phyloP scores from a whole-genome alignment of 2,329 filamentous ascomycete species.

The Colletotrichum euphorbiae region DNA sequence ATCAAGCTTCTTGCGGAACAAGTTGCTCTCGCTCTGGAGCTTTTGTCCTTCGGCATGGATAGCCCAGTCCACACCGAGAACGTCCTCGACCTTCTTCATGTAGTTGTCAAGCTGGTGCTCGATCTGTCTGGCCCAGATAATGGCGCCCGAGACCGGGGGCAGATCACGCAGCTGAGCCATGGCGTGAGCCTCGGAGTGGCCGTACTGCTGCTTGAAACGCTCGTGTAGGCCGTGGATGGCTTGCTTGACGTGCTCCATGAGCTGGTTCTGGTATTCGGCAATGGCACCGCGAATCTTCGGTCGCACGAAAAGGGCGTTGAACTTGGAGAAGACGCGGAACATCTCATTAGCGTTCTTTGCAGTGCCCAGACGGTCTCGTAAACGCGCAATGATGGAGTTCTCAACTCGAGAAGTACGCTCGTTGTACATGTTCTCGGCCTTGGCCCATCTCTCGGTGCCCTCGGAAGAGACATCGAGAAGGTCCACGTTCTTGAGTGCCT shows the following conservation, averaged over 20 bases:
- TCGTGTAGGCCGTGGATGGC: conserved; percentile 95
- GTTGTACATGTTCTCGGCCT: conserved; percentile 95
- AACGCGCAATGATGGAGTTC: conserved; percentile 96
- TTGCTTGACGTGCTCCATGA: conserved; percentile 97
- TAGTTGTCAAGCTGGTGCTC: conserved; percentile 95
- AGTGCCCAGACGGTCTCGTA: conserved; percentile 91
- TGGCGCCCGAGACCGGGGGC: conserved; percentile 94
- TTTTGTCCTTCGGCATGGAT: conserved; percentile 96
- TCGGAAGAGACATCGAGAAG: conserved; percentile 91
- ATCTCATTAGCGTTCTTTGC: conserved; percentile 99
- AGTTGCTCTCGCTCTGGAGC: conserved; percentile 87
- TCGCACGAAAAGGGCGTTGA: conserved; percentile 97
- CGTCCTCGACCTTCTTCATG: conserved; percentile 99
- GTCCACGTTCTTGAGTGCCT: conserved; percentile 93
- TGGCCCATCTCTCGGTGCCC: conserved; percentile 91
- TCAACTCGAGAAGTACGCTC: conserved; percentile 97
- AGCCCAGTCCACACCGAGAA: conserved; percentile 94
- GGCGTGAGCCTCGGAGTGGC: conserved; percentile 95
- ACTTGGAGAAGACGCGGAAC: conserved; percentile 99
- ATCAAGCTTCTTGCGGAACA: conserved; percentile 96
- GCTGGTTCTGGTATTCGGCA: conserved; percentile 95
- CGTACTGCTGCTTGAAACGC: conserved; percentile 98
- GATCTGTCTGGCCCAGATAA: conserved; percentile 98
- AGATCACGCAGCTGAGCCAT: conserved; percentile 98
- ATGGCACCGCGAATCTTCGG: conserved; percentile 99